Base-by-base conservation (phyloP, 495 filamentous ascomycete species). In the Talaromyces proteolyticus region DNA sequence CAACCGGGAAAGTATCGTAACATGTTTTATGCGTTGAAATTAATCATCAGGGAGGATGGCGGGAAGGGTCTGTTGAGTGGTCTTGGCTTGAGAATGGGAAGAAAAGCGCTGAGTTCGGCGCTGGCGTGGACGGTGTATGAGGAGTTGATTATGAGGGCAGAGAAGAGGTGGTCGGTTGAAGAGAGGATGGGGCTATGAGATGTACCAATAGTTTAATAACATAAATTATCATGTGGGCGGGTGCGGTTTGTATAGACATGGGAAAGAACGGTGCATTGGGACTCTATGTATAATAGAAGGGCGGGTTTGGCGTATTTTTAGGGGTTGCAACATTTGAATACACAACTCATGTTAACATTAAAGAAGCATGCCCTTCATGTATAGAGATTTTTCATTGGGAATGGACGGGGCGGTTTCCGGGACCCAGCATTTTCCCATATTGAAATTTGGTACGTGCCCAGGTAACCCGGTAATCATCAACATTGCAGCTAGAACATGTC, bases 111-210 rank as follows among this genome's bases (percentile, higher is more conserved):
- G 4, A 96, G 91, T 60, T 87, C 82, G 34, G 94, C 93, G 22
- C 74, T 97, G 53, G 91, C 91, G 6, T 99, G 93, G 93, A 95
- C 91, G 17, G 74, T 96, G 19, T 99, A 99, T 61, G 93, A 99
- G 70, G 92, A 96, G 64, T 65, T 96, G 50, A 84, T 99, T 54
- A 69, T 91, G 17, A 64, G 76, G 39, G 89, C 86, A 12, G 89
- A 94, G 70, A 75, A 63, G 44, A 76, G 73, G 16, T 85, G 82
- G 76, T 66, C 66, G 18, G 54, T 55, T 14, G 59, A 67, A 19
- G 56, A 53, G 25, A 55, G 67, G 45, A 61, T 64, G 38, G 42
- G 49, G 12, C 39, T 65, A 18, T 65, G 18, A 17, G 57, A 41
- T 36, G 29, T 37, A 25, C 23, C 42, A 3, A 45, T 42, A 42